Percentiles rank a stretch among this genome's conserved stretches.
These are phyloP conservation scores for Ceratobasidium sp. DNA, from an alignment of 1,284 basidiomycete species.

Conservation along the genomic window DNA sequence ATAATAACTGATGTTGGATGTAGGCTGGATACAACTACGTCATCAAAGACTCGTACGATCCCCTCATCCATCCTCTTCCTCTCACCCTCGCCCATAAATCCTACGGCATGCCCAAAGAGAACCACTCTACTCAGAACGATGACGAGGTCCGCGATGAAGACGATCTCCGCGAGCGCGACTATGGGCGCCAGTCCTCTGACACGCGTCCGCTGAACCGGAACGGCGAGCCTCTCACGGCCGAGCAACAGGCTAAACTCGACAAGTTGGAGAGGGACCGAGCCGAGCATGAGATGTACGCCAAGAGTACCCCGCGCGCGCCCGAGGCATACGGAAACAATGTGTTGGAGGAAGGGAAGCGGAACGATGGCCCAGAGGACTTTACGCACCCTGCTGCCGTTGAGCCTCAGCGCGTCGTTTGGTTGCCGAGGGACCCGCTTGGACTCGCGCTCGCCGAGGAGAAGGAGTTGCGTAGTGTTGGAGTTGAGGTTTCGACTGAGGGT, in stretches of 20 bases:
- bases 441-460: conserved; percentile 73
- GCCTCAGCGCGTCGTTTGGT: conserved; percentile 83
- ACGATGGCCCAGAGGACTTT: conserved; percentile 66
- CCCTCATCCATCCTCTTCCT: conserved; percentile 69
- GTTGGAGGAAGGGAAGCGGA: conserved; percentile 39
- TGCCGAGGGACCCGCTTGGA: conserved; percentile 79
- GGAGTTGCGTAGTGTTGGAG: conserved; percentile 69
- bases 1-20: conserved; percentile 51
- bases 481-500: conserved; percentile 68
- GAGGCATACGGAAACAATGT: conserved; percentile 20
- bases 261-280: conserved; percentile 34
- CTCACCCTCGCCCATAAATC: conserved; percentile 80
- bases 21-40: conserved; percentile 56
- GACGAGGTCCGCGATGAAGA: conserved; percentile 53
- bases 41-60: conserved; percentile 68
- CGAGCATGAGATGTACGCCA: conserved; percentile 38
- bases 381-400: conserved; percentile 84
- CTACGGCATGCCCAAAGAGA: conserved; percentile 58
- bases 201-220: conserved; percentile 21
- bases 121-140: conserved; percentile 52
- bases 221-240: conserved; percentile 24
- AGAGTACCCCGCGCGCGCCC: not conserved
- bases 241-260: conserved; percentile 41
- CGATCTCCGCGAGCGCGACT: conserved; percentile 34
- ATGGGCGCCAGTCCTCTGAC: conserved; percentile 34